Evolutionary conservation across 495 filamentous ascomycete genomes (phyloP).

Genomic region (Aspergillus coremiiformis): DNA sequence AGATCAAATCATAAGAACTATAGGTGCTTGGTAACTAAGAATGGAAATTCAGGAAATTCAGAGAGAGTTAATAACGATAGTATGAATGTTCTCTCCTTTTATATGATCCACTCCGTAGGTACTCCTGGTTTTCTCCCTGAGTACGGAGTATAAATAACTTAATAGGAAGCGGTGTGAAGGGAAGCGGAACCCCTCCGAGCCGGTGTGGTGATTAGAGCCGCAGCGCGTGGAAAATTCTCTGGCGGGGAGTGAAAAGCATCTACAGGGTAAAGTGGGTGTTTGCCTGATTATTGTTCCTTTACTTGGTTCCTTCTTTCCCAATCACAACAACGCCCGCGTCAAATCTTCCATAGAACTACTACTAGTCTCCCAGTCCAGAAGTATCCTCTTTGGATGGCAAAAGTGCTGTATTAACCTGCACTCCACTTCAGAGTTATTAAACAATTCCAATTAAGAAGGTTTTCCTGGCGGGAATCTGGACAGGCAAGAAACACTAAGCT

Average conservation of each 20-base stretch:
- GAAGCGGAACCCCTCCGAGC: constrained; percentile 9
- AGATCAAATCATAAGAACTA: not conserved
- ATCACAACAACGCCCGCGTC: not conserved
- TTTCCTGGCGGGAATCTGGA: not conserved
- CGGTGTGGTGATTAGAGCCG: constrained; percentile 20
- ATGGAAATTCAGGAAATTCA: not conserved
- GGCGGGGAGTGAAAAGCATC: constrained; percentile 2
- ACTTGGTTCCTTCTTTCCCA: not conserved
- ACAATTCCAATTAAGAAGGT: not conserved
- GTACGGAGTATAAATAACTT: not conserved
- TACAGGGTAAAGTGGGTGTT: not conserved
- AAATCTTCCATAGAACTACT: not conserved
- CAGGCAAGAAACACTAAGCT: not conserved
- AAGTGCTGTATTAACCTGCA: not conserved
- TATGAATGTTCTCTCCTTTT: too few species aligned
- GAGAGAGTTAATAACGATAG: too few species aligned
- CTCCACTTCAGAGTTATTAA: not conserved
- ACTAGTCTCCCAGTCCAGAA: not conserved
- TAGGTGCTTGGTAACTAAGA: not conserved
- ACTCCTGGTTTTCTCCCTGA: too few species aligned
- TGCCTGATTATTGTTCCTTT: not conserved
- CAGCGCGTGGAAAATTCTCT: constrained; percentile 23
- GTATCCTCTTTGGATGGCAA: not conserved
- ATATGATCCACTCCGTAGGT: too few species aligned
- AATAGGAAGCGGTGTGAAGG: constrained; percentile 12